Evolutionary conservation across 176 grass and related monocot genomes (phyloP).

Genomic region (Zizania latifolia): DNA sequence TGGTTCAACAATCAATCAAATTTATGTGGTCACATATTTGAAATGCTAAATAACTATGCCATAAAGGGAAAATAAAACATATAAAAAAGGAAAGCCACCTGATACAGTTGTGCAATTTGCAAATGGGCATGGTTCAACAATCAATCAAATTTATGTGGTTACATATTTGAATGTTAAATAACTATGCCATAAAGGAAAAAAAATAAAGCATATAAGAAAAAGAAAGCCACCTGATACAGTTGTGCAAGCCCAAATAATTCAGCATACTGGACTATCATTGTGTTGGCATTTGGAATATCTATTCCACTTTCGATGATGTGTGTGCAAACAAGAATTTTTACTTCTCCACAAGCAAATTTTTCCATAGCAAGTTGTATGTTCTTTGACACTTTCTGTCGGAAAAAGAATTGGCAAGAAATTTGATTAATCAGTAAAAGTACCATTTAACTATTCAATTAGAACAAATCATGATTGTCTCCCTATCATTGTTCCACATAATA

Average conservation of each 20-base stretch:
- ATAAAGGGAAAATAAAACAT: neutral
- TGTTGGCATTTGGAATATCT: conserved; percentile 93
- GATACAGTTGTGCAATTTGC: conserved; percentile 63
- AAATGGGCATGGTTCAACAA: neutral
- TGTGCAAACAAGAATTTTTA: conserved; percentile 86
- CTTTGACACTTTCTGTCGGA: conserved; percentile 66
- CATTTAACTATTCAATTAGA: conserved; percentile 11
- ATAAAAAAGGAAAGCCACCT: conserved; percentile 50
- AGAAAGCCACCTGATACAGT: conserved; percentile 76
- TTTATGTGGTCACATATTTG: neutral
- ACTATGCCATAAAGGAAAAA: neutral
- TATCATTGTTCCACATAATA: neutral
- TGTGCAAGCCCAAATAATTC: conserved; percentile 88
- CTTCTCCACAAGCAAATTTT: conserved; percentile 60
- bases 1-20: neutral
- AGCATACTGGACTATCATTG: conserved; percentile 79
- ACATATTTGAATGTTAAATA: neutral
- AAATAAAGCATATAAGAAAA: neutral
- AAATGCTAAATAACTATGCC: neutral
- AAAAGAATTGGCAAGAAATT: conserved; percentile 11
- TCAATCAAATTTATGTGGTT: neutral
- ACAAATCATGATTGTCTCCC: neutral
- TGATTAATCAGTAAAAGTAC: conserved; percentile 1
- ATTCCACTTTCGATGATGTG: conserved; percentile 98
- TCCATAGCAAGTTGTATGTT: conserved; percentile 74